These are phyloP conservation scores for Fraxinus cuspidata DNA, from an alignment of 257 asterid genomes.

Conservation along the genomic window DNA sequence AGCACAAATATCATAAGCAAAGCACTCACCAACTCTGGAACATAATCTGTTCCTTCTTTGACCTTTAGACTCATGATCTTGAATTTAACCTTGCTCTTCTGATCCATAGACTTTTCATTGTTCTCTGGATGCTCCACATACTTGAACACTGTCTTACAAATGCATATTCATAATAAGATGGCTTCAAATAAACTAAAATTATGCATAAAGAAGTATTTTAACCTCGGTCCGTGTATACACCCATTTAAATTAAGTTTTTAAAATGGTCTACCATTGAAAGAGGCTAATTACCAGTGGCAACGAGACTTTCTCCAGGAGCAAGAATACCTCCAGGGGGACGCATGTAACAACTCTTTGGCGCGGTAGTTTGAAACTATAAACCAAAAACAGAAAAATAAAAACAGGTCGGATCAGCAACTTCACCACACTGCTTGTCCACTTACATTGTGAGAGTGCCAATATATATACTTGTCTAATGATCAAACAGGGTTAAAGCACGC, in stretches of 20 bases:
- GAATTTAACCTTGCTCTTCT: conserved; percentile 77
- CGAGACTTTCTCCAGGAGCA: conserved; percentile 78
- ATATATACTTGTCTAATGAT: background rate
- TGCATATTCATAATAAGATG: background rate
- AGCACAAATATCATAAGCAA: background rate
- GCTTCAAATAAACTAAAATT: background rate
- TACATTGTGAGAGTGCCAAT: background rate
- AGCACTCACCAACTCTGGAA: conserved; percentile 84
- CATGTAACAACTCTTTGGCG: conserved; percentile 63
- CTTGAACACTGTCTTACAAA: conserved; percentile 66
- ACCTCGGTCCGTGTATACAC: background rate
- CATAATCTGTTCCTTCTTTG: conserved; percentile 64
- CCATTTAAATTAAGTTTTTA: background rate
- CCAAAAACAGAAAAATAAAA: conserved; percentile 29
- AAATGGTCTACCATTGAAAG: background rate
- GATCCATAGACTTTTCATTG: conserved; percentile 57
- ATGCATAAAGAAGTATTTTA: background rate
- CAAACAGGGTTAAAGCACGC: background rate
- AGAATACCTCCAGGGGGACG: conserved; percentile 94
- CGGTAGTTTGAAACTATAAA: conserved; percentile 78
- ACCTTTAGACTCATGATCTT: conserved; percentile 91
- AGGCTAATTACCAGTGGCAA: conserved; percentile 71
- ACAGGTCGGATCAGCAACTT: background rate
- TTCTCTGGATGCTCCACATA: conserved; percentile 88
- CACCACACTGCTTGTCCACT: background rate